Evolutionary conservation across 1,284 basidiomycete species (phyloP).

Genomic region (Ceratobasidium sp.): DNA sequence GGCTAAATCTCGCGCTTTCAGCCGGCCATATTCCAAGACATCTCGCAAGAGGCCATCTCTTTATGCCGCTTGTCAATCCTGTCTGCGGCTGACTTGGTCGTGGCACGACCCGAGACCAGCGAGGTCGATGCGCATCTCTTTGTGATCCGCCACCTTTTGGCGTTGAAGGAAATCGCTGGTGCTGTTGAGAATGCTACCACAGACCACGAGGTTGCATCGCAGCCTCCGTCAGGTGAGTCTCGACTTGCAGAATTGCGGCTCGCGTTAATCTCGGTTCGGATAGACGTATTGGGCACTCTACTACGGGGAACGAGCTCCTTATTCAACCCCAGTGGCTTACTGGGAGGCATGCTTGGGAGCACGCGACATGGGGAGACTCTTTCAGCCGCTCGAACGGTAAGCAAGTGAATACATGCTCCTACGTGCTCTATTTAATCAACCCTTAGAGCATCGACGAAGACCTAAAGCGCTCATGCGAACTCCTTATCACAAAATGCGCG

Average conservation of each 20-base stretch:
- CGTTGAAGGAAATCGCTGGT: constrained; percentile 88
- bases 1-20: constrained; percentile 55
- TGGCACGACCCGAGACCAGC: constrained; percentile 59
- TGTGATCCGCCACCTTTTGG: constrained; percentile 88
- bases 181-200: constrained; percentile 72
- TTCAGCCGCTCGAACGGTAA: constrained; percentile 73
- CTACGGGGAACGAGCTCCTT: constrained; percentile 76
- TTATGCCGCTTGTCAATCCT: constrained; percentile 84
- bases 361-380: constrained; percentile 68
- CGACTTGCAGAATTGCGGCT: background rate
- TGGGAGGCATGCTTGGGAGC: constrained; percentile 68
- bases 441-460: constrained; percentile 83
- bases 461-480: constrained; percentile 84
- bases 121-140: constrained; percentile 82
- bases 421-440: constrained; percentile 32
- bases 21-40: constrained; percentile 92
- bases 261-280: constrained; percentile 31
- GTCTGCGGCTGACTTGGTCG: constrained; percentile 68
- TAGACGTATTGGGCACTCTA: constrained; percentile 80
- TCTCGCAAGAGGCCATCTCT: constrained; percentile 89
- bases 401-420: constrained; percentile 51
- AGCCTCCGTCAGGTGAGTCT: constrained; percentile 26
- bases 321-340: constrained; percentile 74
- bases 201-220: constrained; percentile 63
- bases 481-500: constrained; percentile 76